phyloP scores from a whole-genome alignment of 306 rosid species.

The Neltuma alba region DNA sequence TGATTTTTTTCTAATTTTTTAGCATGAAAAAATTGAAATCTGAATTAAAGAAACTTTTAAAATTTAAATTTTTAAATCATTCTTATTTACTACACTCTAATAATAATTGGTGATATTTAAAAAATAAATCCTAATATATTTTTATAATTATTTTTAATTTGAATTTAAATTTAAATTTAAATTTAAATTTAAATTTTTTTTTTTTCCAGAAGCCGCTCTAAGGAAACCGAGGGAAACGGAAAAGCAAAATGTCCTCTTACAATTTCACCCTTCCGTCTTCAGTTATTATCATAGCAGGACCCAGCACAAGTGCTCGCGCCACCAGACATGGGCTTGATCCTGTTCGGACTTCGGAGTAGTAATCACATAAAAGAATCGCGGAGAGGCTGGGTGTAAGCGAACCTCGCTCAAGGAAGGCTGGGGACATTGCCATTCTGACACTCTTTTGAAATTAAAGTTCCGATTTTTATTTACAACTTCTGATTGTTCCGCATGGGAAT shows the following conservation, averaged over 20 bases:
- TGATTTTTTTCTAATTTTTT: no score
- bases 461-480: not conserved
- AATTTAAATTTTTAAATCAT: no score
- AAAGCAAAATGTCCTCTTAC: not conserved
- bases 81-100: no score
- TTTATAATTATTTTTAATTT: no score
- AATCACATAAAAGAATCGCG: not conserved
- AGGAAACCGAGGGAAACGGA: not conserved
- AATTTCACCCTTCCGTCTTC: not conserved
- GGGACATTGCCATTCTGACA: not conserved
- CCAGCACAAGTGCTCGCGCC: not conserved
- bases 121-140: no score
- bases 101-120: no score
- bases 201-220: no score
- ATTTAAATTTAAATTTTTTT: no score
- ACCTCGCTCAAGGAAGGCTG: not conserved
- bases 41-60: no score
- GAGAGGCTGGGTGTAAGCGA: not conserved
- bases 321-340: not conserved
- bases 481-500: slow-evolving; percentile 8
- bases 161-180: no score
- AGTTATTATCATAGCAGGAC: not conserved
- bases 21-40: no score
- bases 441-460: not conserved
- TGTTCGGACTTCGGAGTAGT: not conserved